Base-by-base conservation (phyloP, 345 rosid genomes). In the Eutrema heterophyllum region DNA sequence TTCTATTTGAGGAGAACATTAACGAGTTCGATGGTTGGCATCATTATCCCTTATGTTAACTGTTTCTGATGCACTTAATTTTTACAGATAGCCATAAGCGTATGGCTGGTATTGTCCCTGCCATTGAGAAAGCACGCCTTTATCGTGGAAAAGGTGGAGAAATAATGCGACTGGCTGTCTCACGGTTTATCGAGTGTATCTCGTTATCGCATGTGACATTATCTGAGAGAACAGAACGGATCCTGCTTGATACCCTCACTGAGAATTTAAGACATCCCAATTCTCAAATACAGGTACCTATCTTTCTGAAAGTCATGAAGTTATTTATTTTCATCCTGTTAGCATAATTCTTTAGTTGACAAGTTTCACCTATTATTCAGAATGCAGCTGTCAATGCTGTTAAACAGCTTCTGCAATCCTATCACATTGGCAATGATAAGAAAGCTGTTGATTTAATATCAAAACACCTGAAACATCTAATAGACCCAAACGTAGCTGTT, bases 91-190 rank as follows among this genome's bases (percentile, higher is more conserved):
- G 71, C 70, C 92, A 91, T 61, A 94, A 82, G 72, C 70, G 63
- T 68, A 73, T 89, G 78, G 93, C 96, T 78, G 92, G 88, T 30
- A 66, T 95, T 30, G 88, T 94, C 72, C 88, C 92, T 77, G 91
- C 89, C 70, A 88, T 94, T 71, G 97, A 95, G 80, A 92, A 92
- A 84, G 99, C 97, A 68, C 97, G 97, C 33, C 97, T 94, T 56
- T 95, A 89, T 72, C 93, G 97, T 38, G 99, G 99, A 62, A 95
- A 95, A 84, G 99, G 98, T 67, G 98, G 98, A 81, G 98, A 94
- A 76, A 91, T 94, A 79, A 94, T 94, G 98, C 95, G 97, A 8
- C 80, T 86, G 68, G 99, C 97, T 81, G 99, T 89, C 77, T 95
- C 99, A 54, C 89, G 97, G 52, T 88, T 88, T 67, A 86, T 89